Conservation (phyloP, 129 eudicot species). For the Scalesia atractyloides region DNA sequence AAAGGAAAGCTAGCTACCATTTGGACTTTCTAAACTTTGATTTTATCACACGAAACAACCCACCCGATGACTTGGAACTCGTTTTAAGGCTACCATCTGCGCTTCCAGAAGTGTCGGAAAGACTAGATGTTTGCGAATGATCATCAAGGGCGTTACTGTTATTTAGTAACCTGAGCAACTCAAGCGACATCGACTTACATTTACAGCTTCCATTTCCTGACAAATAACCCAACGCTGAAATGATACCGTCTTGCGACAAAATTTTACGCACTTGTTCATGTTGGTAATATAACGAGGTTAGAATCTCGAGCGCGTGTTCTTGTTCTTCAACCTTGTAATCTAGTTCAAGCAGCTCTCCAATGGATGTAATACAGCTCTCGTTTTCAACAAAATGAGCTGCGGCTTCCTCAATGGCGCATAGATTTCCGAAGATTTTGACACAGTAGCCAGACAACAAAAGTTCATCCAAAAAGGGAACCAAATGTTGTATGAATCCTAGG, state of each 20-base stretch:
- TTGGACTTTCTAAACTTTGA: slow-evolving; percentile 12
- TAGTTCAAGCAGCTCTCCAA: slow-evolving; percentile 41
- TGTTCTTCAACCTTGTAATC: slow-evolving; percentile 38
- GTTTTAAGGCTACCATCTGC: slow-evolving; percentile 13
- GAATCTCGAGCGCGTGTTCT: slow-evolving; percentile 30
- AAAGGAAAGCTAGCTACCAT: slow-evolving; percentile 6
- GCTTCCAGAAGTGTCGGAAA: slow-evolving; percentile 29
- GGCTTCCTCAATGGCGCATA: slow-evolving; percentile 38
- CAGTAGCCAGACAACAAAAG: slow-evolving; percentile 30
- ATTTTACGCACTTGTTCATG: slow-evolving; percentile 21
- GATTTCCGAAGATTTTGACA: slow-evolving; percentile 28
- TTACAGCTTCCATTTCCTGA: slow-evolving; percentile 34
- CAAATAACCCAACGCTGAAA: slow-evolving; percentile 24
- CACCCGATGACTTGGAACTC: slow-evolving; percentile 14
- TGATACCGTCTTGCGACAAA: slow-evolving; percentile 19
- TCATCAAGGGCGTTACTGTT: slow-evolving; percentile 18
- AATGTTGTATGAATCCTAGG: slow-evolving; percentile 34
- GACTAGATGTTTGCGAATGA: slow-evolving; percentile 23
- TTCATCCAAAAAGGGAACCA: slow-evolving; percentile 37
- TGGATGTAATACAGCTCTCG: slow-evolving; percentile 30
- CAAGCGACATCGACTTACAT: slow-evolving; percentile 29
- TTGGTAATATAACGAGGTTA: slow-evolving; percentile 30
- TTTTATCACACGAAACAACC: slow-evolving; percentile 26
- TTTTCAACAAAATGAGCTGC: slow-evolving; percentile 30
- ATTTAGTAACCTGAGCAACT: slow-evolving; percentile 32